Percentiles rank a stretch among this genome's conserved stretches.
phyloP scores from a whole-genome alignment of 306 rosid species.

The Geum urbanum region DNA sequence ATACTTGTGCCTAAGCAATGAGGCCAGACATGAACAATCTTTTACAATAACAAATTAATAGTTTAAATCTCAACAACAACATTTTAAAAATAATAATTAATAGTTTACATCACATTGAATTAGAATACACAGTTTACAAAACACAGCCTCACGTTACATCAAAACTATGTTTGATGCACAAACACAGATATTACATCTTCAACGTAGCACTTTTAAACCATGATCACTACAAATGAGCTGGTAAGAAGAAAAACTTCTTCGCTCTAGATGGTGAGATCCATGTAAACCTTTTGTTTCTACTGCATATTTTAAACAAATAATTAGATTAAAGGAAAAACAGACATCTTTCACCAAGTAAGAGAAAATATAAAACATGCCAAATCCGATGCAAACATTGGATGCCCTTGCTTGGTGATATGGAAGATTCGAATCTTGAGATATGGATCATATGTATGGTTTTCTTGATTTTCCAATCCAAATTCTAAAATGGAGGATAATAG shows the following conservation, averaged over 20 bases:
- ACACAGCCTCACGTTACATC: too few relatives aligned
- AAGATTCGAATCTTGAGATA: conserved; percentile 62
- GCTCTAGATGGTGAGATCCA: conserved; percentile 24
- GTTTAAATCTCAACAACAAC: too few relatives aligned
- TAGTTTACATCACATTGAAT: too few relatives aligned
- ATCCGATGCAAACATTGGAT: conserved; percentile 47
- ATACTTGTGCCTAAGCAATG: too few relatives aligned
- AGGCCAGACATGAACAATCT: too few relatives aligned
- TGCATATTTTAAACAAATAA: conserved; percentile 14
- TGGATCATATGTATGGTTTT: conserved; percentile 31
- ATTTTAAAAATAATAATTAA: too few relatives aligned
- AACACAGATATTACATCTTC: too few relatives aligned
- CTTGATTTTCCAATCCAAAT: conserved; percentile 17
- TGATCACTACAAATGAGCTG: too few relatives aligned
- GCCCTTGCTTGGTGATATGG: conserved; percentile 44
- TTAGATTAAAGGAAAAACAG: conserved; percentile 47
- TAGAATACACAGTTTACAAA: too few relatives aligned
- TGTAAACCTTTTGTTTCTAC: conserved; percentile 25
- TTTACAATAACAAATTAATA: too few relatives aligned
- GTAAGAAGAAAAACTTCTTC: conserved; percentile 30
- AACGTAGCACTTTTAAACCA: too few relatives aligned
- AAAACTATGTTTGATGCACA: too few relatives aligned
- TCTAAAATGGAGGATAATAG: conserved; percentile 29
- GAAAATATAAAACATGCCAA: conserved; percentile 47
- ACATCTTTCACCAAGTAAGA: conserved; percentile 46